Conservation (phyloP, 306 rosid genomes). For the Lotus japonicus region DNA sequence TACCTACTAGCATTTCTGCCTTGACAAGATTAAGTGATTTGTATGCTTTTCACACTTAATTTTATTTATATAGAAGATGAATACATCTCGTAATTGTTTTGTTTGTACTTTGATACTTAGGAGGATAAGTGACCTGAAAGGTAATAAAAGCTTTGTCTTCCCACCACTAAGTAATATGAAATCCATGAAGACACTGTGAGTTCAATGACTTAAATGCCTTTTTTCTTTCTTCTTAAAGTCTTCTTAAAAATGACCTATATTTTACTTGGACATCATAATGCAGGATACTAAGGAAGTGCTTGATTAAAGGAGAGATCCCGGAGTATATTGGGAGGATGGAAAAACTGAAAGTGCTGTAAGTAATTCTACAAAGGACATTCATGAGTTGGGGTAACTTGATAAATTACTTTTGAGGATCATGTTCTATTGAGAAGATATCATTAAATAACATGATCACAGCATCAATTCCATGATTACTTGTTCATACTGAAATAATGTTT, state of each 20-base stretch:
- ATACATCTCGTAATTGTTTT: slow-evolving; percentile 19
- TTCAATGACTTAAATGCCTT: slow-evolving; percentile 23
- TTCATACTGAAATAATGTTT: neutral
- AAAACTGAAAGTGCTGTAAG: slow-evolving; percentile 67
- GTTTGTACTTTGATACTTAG: slow-evolving; percentile 34
- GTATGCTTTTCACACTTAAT: slow-evolving; percentile 41
- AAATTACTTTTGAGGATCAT: neutral
- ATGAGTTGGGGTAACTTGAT: neutral
- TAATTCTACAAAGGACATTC: slow-evolving; percentile 12
- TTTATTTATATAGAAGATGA: slow-evolving; percentile 16
- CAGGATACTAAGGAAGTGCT: slow-evolving; percentile 75
- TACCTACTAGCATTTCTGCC: slow-evolving; percentile 67
- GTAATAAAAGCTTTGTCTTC: slow-evolving; percentile 41
- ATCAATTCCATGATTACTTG: neutral
- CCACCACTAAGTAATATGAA: slow-evolving; percentile 56
- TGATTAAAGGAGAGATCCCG: slow-evolving; percentile 55
- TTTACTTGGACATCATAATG: slow-evolving; percentile 21
- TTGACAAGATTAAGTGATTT: slow-evolving; percentile 63
- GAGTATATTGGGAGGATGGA: slow-evolving; percentile 47
- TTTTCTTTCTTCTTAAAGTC: slow-evolving; percentile 24
- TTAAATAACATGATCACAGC: neutral
- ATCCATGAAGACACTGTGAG: slow-evolving; percentile 76
- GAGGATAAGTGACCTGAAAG: slow-evolving; percentile 84
- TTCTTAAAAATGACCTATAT: slow-evolving; percentile 10
- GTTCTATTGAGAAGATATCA: neutral